A percentile compares a stretch with the other conserved stretches of the same genome.
These are phyloP conservation scores for Stachybotrys chlorohalonatus DNA, from an alignment of 2,329 filamentous ascomycete species.

Conservation along the genomic window DNA sequence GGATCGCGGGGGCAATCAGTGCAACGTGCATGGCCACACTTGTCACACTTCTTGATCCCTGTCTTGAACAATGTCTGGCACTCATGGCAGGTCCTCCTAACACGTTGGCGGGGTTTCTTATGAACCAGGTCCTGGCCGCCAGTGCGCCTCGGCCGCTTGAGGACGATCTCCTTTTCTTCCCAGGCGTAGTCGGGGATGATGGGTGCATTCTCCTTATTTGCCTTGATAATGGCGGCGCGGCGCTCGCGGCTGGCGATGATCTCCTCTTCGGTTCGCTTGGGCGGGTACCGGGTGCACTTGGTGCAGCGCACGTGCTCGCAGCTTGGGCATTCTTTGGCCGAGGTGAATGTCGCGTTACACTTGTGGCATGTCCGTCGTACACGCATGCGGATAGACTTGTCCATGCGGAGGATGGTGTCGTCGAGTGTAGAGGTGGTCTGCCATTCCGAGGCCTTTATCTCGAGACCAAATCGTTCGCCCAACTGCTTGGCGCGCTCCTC, in stretches of 20 bases:
- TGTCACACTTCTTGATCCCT: constrained; percentile 53
- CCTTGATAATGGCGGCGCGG: constrained; percentile 40
- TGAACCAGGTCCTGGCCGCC: constrained; percentile 64
- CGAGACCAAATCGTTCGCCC: constrained; percentile 45
- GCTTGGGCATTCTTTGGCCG: constrained; percentile 61
- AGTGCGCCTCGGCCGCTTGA: constrained; percentile 56
- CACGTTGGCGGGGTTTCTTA: constrained; percentile 62
- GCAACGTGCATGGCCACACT: constrained; percentile 67
- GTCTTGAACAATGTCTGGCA: constrained; percentile 56
- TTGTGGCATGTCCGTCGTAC: constrained; percentile 73
- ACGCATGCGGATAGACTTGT: constrained; percentile 71
- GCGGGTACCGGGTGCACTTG: constrained; percentile 67
- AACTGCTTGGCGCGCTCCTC: constrained; percentile 49
- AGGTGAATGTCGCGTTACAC: constrained; percentile 66
- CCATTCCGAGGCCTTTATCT: constrained; percentile 46
- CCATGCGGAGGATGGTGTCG: constrained; percentile 52
- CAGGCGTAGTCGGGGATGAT: constrained; percentile 41
- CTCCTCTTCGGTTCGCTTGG: constrained; percentile 51
- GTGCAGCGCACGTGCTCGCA: constrained; percentile 78
- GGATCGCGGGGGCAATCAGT: constrained; percentile 74
- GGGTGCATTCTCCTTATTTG: constrained; percentile 46
- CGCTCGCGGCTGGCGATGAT: constrained; percentile 42
- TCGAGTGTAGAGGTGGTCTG: constrained; percentile 33
- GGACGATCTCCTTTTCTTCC: constrained; percentile 35
- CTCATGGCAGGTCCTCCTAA: constrained; percentile 68